Conservation (phyloP, 2,329 filamentous ascomycete species). For the Penicillium janthinellum region DNA sequence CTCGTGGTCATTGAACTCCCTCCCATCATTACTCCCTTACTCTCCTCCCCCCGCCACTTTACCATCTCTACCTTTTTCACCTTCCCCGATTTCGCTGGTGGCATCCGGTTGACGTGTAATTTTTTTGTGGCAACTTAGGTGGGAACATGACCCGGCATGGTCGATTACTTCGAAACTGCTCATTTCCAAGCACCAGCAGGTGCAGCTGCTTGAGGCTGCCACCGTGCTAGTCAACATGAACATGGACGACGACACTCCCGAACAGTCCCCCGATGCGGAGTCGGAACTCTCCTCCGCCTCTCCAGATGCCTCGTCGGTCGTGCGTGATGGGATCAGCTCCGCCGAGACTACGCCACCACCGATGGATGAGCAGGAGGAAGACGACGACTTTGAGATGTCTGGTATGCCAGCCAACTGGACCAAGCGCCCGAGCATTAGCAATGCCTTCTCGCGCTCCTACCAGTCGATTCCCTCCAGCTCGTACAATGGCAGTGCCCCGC, state of each 20-base stretch:
- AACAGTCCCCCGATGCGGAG: constrained; percentile 66
- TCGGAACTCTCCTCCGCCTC: constrained; percentile 84
- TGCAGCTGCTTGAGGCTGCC: constrained; percentile 93
- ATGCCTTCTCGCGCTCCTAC: constrained; percentile 73
- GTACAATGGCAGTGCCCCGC: constrained; percentile 57
- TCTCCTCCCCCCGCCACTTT: background rate
- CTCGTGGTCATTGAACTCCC: constrained; percentile 38
- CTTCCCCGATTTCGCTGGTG: constrained; percentile 25
- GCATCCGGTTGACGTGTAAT: constrained; percentile 43
- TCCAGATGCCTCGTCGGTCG: constrained; percentile 78
- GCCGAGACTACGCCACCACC: constrained; percentile 92
- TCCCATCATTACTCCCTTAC: constrained; percentile 17
- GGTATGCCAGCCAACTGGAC: constrained; percentile 54
- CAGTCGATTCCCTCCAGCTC: constrained; percentile 67
- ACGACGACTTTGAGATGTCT: constrained; percentile 41
- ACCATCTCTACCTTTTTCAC: constrained; percentile 34
- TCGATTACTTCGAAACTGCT: constrained; percentile 94
- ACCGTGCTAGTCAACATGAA: constrained; percentile 96
- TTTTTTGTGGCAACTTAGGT: constrained; percentile 62
- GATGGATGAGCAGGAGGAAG: constrained; percentile 60
- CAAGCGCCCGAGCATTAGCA: constrained; percentile 59
- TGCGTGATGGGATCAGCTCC: constrained; percentile 74
- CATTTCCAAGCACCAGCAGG: constrained; percentile 99
- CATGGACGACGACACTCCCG: constrained; percentile 60
- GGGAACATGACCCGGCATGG: constrained; percentile 99